phyloP scores from a whole-genome alignment of 2,329 filamentous ascomycete species.

The Myriangium duriaei region DNA sequence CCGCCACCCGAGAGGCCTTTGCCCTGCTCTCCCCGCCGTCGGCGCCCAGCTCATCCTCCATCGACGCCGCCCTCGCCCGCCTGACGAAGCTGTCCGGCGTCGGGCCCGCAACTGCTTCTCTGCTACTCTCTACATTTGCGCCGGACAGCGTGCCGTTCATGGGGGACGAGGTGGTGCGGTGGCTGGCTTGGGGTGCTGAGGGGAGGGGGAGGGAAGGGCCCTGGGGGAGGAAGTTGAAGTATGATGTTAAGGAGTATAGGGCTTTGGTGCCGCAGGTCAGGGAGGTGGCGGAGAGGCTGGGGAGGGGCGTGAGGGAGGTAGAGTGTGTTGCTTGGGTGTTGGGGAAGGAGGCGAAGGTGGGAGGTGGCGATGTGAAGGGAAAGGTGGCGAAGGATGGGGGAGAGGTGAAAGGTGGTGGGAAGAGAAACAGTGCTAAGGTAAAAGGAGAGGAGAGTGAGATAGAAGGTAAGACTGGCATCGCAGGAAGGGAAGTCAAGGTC shows the following conservation, averaged over 20 bases:
- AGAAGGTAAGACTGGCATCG: not conserved
- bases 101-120: slow-evolving; percentile 66
- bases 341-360: slow-evolving; percentile 32
- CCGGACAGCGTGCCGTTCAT: slow-evolving; percentile 56
- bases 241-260: slow-evolving; percentile 56
- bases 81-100: slow-evolving; percentile 57
- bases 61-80: slow-evolving; percentile 34
- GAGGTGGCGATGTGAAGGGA: slow-evolving; percentile 1
- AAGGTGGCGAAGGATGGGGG: slow-evolving; percentile 2
- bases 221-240: slow-evolving; percentile 50
- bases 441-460: not conserved
- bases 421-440: not conserved
- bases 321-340: slow-evolving; percentile 62
- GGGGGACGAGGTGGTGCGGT: slow-evolving; percentile 66
- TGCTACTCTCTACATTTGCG: slow-evolving; percentile 55
- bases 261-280: slow-evolving; percentile 34
- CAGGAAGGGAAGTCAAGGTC: not conserved
- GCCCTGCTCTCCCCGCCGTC: slow-evolving; percentile 12
- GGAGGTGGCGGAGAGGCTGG: slow-evolving; percentile 33
- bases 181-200: slow-evolving; percentile 46
- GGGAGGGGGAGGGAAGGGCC: slow-evolving; percentile 26
- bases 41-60: slow-evolving; percentile 11
- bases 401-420: not conserved
- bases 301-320: slow-evolving; percentile 42
- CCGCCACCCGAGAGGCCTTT: slow-evolving; percentile 43